Conservation (phyloP, 768 basidiomycete species). For the Amanita inopinata region DNA sequence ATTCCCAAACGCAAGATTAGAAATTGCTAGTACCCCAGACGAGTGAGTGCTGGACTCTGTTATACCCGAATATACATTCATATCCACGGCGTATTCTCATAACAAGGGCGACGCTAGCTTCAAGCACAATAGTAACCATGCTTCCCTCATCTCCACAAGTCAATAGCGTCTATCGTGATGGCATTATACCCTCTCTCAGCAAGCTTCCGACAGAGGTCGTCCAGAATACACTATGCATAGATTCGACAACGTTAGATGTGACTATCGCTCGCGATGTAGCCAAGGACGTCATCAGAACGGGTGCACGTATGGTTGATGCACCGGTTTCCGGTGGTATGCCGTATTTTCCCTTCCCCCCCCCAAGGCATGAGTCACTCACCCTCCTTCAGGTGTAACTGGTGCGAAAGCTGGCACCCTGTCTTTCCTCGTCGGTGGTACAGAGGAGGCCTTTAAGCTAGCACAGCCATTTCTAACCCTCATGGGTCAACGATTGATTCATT, state of each 20-base stretch:
- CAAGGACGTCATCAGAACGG: conserved; percentile 34
- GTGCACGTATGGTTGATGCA: conserved; percentile 81
- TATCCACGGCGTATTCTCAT: not conserved
- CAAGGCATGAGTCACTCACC: conserved; percentile 3
- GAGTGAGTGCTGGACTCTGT: conserved; percentile 42
- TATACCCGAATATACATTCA: not conserved
- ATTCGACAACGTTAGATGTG: conserved; percentile 88
- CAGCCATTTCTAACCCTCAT: conserved; percentile 56
- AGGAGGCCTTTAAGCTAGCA: conserved; percentile 45
- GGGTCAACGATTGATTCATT: conserved; percentile 78
- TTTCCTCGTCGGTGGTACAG: conserved; percentile 83
- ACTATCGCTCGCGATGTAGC: conserved; percentile 62
- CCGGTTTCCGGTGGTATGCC: conserved; percentile 85
- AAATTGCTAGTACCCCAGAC: conserved; percentile 53
- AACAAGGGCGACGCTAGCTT: conserved; percentile 50
- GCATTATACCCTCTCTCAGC: conserved; percentile 56
- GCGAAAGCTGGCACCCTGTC: conserved; percentile 83
- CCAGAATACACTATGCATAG: conserved; percentile 58
- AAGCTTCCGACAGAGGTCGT: conserved; percentile 30
- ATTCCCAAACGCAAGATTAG: conserved; percentile 51
- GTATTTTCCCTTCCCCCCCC: not conserved
- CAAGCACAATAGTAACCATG: conserved; percentile 76
- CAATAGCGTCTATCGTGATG: conserved; percentile 58
- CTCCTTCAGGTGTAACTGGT: conserved; percentile 65
- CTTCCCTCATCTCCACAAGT: conserved; percentile 90